These are phyloP conservation scores for Silene latifolia DNA, from an alignment of 148 eudicot genomes.

Conservation along the genomic window DNA sequence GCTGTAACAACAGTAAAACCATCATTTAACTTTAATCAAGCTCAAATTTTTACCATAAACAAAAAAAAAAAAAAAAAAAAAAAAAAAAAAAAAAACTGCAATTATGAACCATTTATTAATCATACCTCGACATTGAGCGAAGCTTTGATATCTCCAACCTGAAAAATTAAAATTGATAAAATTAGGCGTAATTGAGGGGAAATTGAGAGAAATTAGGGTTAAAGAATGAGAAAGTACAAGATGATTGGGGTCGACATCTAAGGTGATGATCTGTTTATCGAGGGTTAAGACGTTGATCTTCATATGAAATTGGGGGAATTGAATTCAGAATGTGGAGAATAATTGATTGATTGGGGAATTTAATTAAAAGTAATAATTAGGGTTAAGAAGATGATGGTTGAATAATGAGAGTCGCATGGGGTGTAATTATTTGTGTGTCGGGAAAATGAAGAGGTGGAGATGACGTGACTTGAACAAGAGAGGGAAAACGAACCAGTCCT, in stretches of 20 bases:
- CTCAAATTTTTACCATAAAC: not conserved
- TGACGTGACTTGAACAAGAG: not conserved
- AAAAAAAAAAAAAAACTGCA: not conserved
- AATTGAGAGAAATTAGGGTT: conserved; percentile 30
- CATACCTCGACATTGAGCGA: conserved; percentile 78
- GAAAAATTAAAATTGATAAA: conserved; percentile 2
- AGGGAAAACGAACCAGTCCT: not conserved
- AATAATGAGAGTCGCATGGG: conserved; percentile 6
- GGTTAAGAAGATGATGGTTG: not conserved
- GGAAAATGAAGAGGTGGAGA: conserved; percentile 4
- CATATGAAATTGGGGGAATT: conserved; percentile 43
- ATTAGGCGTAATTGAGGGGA: not conserved
- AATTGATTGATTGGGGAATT: not conserved
- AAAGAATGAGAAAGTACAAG: conserved; percentile 38
- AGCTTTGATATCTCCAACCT: conserved; percentile 94
- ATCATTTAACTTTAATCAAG: conserved; percentile 17
- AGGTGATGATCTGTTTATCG: conserved; percentile 68
- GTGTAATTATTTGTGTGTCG: not conserved
- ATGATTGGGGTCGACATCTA: conserved; percentile 87
- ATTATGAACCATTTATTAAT: not conserved
- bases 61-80: not conserved
- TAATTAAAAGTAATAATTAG: not conserved
- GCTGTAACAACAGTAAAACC: conserved; percentile 36
- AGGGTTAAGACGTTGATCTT: conserved; percentile 85
- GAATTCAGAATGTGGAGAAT: not conserved